A percentile compares a stretch with the other conserved stretches of the same genome.
Evolutionary conservation across 768 basidiomycete genomes (phyloP).

Genomic region (Kwoniella mangroviensis): DNA sequence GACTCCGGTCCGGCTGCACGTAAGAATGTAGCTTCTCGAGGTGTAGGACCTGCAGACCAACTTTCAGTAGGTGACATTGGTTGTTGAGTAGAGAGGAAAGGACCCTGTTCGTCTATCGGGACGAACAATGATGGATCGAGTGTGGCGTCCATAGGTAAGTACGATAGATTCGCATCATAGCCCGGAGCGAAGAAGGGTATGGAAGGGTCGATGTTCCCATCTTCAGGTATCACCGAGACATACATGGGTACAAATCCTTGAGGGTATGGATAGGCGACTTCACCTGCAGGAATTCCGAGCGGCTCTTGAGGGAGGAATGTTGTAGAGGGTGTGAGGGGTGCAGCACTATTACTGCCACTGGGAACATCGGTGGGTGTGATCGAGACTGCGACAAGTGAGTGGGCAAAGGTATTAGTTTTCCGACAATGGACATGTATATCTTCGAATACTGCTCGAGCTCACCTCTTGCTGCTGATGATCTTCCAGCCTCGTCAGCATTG

Average conservation of each 20-base stretch:
- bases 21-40: conserved; percentile 26
- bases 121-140: conserved; percentile 5
- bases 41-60: conserved; percentile 22
- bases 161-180: conserved; percentile 12
- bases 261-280: conserved; percentile 8
- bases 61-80: conserved; percentile 34
- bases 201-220: conserved; percentile 13
- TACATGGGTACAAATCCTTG: conserved; percentile 22
- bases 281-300: neutral
- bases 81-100: conserved; percentile 29
- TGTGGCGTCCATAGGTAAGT: conserved; percentile 12
- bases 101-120: conserved; percentile 21
- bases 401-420: too few relatives aligned
- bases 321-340: neutral
- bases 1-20: conserved; percentile 9
- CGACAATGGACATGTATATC: too few relatives aligned
- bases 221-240: conserved; percentile 20
- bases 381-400: neutral
- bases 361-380: neutral
- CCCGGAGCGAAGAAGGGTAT: conserved; percentile 16
- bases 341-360: neutral
- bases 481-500: conserved; percentile 5
- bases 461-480: neutral
- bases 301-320: neutral
- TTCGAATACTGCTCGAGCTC: neutral